These are phyloP conservation scores for Trichomonas tenax DNA, from an alignment of 208 protist genomes.

Conservation along the genomic window DNA sequence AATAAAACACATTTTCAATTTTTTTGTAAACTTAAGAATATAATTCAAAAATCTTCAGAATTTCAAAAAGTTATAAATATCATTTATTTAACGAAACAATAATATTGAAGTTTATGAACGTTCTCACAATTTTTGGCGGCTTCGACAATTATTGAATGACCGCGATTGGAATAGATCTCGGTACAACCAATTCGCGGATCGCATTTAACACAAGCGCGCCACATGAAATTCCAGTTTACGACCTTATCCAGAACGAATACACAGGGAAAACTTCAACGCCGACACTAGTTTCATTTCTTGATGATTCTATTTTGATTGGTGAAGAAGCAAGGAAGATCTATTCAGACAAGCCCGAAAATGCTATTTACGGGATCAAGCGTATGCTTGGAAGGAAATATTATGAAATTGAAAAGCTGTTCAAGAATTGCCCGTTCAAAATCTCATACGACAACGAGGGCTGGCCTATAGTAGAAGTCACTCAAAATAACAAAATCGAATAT, in stretches of 20 bases:
- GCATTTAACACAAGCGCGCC: neutral
- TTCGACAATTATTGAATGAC: neutral
- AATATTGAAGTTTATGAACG: too few species aligned
- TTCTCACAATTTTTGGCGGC: neutral
- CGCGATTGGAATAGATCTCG: neutral
- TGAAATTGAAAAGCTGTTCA: neutral
- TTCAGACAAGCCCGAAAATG: neutral
- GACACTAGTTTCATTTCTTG: neutral
- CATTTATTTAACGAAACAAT: too few species aligned
- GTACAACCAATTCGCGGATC: neutral
- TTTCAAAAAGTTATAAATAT: too few species aligned
- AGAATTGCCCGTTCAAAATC: neutral
- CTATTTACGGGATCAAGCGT: neutral
- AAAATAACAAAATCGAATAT: neutral
- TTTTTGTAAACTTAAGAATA: too few species aligned
- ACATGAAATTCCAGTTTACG: neutral
- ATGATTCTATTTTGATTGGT: neutral
- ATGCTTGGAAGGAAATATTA: neutral
- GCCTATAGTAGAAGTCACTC: neutral
- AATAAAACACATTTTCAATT: too few species aligned
- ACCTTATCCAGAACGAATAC: neutral
- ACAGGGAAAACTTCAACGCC: neutral
- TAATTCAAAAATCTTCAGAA: too few species aligned
- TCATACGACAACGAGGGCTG: neutral
- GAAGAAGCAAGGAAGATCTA: neutral